Evolutionary conservation across 352 stramenopile genomes (phyloP), one percentile per base, ranked within the genome.

Genomic region (Pythium aphanidermatum): DNA sequence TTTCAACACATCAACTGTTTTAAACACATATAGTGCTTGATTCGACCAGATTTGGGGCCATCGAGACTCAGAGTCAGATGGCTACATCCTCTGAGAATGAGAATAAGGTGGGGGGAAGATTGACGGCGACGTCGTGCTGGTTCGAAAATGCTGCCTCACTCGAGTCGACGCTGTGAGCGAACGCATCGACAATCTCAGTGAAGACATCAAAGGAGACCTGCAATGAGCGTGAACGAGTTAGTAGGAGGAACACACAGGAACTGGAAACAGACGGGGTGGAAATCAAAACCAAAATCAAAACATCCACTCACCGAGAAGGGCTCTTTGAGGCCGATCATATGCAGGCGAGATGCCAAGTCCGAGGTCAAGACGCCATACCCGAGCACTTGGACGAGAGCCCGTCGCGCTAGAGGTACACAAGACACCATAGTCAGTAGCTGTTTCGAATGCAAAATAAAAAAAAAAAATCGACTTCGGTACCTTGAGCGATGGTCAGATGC

Each of bases 151-250:
- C n/a, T n/a, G n/a, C n/a, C n/a, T n/a, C n/a, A n/a, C n/a, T n/a
- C n/a, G 32, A n/a, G 41, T 30, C 32, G 4, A 47, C 40, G 4
- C 10, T 40, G 25, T 48, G 40, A 69, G 76, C n/a, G 46, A 70
- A 70, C 4, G 48, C 43, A 13, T 59, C 28, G 14, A 70, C 67
- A 19, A 88, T 55, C 21, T 83, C 69, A 4, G 57, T 55, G 29
- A 88, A 88, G 19, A 72, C 48, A 26, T 83, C 71, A 41, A 88
- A 86, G 25, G 65, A 64, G 48, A 86, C 59, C 76, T 88, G 42
- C 21, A 30, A 13, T 13, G 46, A 20, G 27, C 56, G 21, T 35
- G 38, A 26, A 34, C 27, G 1, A 12, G 14, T 42, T 0, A 37
- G 37, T 27, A 47, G 9, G 19, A 7, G 1, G 28, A 40, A 17